These are phyloP conservation scores for Colletotrichum kahawae DNA, from an alignment of 2,329 filamentous ascomycete genomes.

Conservation along the genomic window DNA sequence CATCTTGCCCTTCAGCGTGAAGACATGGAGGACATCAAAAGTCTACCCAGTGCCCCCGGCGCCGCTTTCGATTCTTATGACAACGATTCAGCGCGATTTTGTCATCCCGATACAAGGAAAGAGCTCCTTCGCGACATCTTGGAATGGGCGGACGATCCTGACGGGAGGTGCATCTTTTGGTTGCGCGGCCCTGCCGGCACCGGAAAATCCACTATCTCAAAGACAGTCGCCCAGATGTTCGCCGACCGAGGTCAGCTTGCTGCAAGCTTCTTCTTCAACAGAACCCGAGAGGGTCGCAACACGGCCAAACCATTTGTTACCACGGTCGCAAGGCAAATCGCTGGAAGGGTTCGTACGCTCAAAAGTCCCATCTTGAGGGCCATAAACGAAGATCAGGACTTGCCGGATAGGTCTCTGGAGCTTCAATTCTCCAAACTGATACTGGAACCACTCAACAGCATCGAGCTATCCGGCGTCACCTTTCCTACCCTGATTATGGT, in stretches of 20 bases:
- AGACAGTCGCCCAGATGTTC: not conserved
- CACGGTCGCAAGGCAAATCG: not conserved
- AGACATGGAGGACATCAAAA: not conserved
- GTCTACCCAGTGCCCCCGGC: not conserved
- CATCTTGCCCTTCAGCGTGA: not conserved
- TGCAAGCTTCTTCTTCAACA: not conserved
- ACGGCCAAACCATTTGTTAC: accelerated
- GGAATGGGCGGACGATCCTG: not conserved
- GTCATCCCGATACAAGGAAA: not conserved
- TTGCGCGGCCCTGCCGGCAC: not conserved
- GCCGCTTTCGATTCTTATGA: not conserved
- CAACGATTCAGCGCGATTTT: accelerated
- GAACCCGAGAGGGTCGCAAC: not conserved
- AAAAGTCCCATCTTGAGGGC: accelerated
- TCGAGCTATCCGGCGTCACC: accelerated
- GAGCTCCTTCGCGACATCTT: accelerated
- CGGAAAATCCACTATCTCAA: accelerated
- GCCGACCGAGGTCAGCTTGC: not conserved
- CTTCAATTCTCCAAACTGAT: not conserved
- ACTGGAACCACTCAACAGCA: accelerated
- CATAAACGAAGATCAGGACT: not conserved
- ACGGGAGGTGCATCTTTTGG: not conserved
- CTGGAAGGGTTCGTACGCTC: not conserved
- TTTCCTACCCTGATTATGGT: not conserved
- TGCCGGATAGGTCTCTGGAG: not conserved